Percentiles rank a stretch among this genome's conserved stretches.
These are phyloP conservation scores for Cyamopsis tetragonoloba DNA, from an alignment of 306 rosid species.

Conservation along the genomic window DNA sequence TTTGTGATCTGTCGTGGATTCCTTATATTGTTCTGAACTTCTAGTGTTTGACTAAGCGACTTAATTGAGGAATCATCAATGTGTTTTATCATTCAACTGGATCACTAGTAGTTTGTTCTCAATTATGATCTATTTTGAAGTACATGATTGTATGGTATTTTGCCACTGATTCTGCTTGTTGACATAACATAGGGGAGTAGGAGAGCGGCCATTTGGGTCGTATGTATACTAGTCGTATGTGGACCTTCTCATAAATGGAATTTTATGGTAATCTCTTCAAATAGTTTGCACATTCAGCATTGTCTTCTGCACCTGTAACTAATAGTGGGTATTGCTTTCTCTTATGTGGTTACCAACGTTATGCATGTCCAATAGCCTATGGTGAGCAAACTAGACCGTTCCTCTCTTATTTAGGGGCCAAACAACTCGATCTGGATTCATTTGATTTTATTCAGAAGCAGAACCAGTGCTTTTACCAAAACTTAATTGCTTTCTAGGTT, in stretches of 20 bases:
- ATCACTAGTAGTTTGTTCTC: background rate
- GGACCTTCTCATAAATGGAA: too few species aligned
- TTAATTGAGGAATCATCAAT: background rate
- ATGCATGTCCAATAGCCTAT: slow-evolving; percentile 16
- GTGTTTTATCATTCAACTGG: background rate
- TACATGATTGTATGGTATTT: too few species aligned
- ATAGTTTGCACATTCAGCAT: slow-evolving; percentile 4
- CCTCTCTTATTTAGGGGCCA: slow-evolving; percentile 4
- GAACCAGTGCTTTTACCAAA: too few species aligned
- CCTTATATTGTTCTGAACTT: background rate
- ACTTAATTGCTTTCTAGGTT: background rate
- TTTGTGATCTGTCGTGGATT: background rate
- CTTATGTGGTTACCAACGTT: background rate
- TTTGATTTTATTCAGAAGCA: too few species aligned
- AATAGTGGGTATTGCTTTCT: too few species aligned
- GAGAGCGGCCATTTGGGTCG: background rate
- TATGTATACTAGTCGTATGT: background rate
- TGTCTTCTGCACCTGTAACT: background rate
- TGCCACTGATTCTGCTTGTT: too few species aligned
- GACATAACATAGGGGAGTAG: too few species aligned
- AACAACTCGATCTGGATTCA: background rate
- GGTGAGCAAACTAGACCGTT: slow-evolving; percentile 19
- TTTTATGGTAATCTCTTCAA: too few species aligned
- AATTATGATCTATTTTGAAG: too few species aligned
- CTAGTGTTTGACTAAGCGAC: background rate